These are phyloP conservation scores for Aquilaria sinensis DNA, from an alignment of 345 rosid species.

Conservation along the genomic window DNA sequence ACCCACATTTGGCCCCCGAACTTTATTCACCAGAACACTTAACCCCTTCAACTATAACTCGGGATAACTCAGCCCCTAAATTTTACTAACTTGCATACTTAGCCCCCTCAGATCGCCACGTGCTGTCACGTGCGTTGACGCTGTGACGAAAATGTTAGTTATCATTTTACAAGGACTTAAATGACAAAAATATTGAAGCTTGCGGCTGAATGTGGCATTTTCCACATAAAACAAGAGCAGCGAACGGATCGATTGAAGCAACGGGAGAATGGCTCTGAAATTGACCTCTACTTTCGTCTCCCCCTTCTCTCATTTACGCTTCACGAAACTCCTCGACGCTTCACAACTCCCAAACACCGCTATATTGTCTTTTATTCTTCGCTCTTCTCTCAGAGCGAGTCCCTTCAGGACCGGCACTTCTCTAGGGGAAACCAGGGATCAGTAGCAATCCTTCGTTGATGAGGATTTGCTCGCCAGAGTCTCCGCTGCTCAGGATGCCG, in stretches of 20 bases:
- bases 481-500: constrained; percentile 52
- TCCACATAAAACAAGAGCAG: too few species aligned
- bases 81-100: too few species aligned
- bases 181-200: too few species aligned
- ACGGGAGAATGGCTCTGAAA: constrained; percentile 13
- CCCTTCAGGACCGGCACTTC: constrained; percentile 30
- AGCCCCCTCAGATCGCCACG: too few species aligned
- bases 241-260: accelerated
- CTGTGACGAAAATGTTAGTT: too few species aligned
- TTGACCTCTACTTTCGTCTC: constrained; percentile 36
- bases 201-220: too few species aligned
- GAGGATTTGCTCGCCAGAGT: constrained; percentile 40
- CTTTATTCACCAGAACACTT: too few species aligned
- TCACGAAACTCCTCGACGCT: constrained; percentile 26
- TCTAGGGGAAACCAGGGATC: constrained; percentile 22
- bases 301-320: constrained; percentile 24
- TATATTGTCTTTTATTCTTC: constrained; percentile 25
- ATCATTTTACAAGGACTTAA: too few species aligned
- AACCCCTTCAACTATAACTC: too few species aligned
- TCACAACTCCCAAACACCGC: constrained; percentile 20
- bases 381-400: constrained; percentile 13
- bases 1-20: too few species aligned
- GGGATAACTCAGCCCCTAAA: too few species aligned
- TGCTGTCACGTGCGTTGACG: too few species aligned
- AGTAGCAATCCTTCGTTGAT: constrained; percentile 23